These are phyloP conservation scores for Harrya chromipes DNA, from an alignment of 768 basidiomycete species.

Conservation along the genomic window DNA sequence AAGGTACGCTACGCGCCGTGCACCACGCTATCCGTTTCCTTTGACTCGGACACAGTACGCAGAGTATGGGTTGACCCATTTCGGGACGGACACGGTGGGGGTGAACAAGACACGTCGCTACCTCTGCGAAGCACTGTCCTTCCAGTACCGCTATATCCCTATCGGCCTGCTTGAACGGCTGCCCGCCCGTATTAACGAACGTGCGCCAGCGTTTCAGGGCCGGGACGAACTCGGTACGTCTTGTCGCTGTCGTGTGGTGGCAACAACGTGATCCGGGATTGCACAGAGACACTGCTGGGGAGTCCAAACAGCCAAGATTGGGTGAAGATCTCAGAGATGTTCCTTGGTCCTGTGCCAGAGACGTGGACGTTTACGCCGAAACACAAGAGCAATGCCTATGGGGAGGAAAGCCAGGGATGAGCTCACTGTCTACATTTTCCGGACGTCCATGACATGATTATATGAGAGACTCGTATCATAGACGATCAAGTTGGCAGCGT, in stretches of 20 bases:
- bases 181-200: constrained; percentile 84
- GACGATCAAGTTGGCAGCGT: too few species aligned
- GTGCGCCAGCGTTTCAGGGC: constrained; percentile 84
- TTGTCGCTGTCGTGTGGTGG: background rate
- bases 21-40: background rate
- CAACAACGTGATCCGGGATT: background rate
- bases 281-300: constrained; percentile 75
- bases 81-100: constrained; percentile 84
- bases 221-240: constrained; percentile 80
- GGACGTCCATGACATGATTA: too few species aligned
- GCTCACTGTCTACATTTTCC: background rate
- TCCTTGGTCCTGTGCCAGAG: constrained; percentile 83
- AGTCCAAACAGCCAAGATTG: constrained; percentile 80
- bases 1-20: constrained; percentile 45
- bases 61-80: constrained; percentile 83
- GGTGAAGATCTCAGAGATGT: constrained; percentile 95
- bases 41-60: constrained; percentile 56
- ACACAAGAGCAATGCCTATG: constrained; percentile 86
- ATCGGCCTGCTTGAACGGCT: constrained; percentile 85
- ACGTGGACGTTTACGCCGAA: constrained; percentile 87
- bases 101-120: constrained; percentile 91
- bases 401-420: constrained; percentile 57
- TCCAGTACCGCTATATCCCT: constrained; percentile 95
- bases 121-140: constrained; percentile 92
- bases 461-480: too few species aligned